Evolutionary conservation across 768 basidiomycete species (phyloP).

Genomic region (Candolleomyces efflorescens): DNA sequence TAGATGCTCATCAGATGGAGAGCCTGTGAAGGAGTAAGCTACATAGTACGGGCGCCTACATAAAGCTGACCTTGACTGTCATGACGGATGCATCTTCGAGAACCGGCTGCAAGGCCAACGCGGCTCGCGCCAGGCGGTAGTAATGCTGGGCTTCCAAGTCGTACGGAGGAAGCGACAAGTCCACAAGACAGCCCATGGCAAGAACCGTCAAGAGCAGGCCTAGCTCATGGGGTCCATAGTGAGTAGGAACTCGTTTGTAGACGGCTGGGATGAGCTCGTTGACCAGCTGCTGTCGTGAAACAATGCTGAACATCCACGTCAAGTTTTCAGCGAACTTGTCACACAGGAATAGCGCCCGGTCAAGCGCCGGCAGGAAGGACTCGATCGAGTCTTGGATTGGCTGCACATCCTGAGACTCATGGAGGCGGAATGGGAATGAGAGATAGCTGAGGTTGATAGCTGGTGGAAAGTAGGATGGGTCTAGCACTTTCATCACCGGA

Average conservation of each 20-base stretch:
- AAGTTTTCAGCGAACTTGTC: constrained; percentile 45
- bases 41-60: background rate
- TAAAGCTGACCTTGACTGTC: constrained; percentile 35
- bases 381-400: constrained; percentile 39
- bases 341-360: constrained; percentile 38
- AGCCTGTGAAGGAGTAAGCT: constrained; percentile 21
- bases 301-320: constrained; percentile 48
- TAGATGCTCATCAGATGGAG: constrained; percentile 52
- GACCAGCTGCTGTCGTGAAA: constrained; percentile 41
- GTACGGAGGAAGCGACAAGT: constrained; percentile 41
- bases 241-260: constrained; percentile 31
- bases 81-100: constrained; percentile 40
- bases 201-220: constrained; percentile 43
- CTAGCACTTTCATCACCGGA: constrained; percentile 30
- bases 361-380: constrained; percentile 39
- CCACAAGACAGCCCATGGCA: constrained; percentile 45
- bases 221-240: constrained; percentile 48
- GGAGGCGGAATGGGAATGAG: constrained; percentile 42
- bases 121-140: constrained; percentile 42
- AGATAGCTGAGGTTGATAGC: constrained; percentile 39
- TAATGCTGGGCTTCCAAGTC: constrained; percentile 52
- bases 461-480: constrained; percentile 40
- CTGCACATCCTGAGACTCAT: constrained; percentile 23
- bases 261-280: constrained; percentile 43
- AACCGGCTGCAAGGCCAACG: constrained; percentile 42